Percentiles rank a stretch among this genome's conserved stretches.
Evolutionary conservation across 2,329 filamentous ascomycete species (phyloP).

Genomic region (Didymella arachidicola): DNA sequence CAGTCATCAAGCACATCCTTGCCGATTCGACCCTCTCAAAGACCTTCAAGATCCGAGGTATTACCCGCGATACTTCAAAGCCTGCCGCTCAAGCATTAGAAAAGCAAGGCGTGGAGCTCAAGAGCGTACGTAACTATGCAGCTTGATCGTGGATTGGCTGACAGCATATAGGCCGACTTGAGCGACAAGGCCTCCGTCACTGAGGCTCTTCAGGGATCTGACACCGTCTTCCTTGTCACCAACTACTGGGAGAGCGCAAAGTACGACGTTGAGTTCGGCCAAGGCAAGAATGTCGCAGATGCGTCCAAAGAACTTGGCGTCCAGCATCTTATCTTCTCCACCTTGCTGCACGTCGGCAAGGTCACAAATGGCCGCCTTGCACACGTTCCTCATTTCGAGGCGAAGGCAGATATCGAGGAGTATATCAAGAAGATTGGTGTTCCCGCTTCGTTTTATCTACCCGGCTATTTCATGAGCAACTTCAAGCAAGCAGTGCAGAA

Average conservation of each 20-base stretch:
- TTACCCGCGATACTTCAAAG: slow-evolving; percentile 56
- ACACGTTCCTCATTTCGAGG: slow-evolving; percentile 61
- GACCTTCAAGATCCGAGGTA: slow-evolving; percentile 59
- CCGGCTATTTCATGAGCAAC: slow-evolving; percentile 65
- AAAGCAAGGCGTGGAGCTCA: slow-evolving; percentile 31
- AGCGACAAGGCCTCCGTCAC: slow-evolving; percentile 51
- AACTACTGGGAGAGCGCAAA: slow-evolving; percentile 30
- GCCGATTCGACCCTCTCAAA: slow-evolving; percentile 55
- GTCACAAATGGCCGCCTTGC: slow-evolving; percentile 44
- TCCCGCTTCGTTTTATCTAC: slow-evolving; percentile 57
- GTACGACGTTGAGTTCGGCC: slow-evolving; percentile 25
- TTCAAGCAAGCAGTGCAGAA: slow-evolving; percentile 35
- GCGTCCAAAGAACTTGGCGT: slow-evolving; percentile 28
- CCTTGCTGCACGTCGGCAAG: slow-evolving; percentile 29
- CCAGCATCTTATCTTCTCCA: slow-evolving; percentile 34
- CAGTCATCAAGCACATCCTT: slow-evolving; percentile 57
- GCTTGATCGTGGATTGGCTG: slow-evolving; percentile 24
- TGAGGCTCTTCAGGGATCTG: slow-evolving; percentile 53
- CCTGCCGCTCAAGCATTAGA: slow-evolving; percentile 29
- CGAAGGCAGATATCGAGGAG: slow-evolving; percentile 62
- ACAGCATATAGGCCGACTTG: slow-evolving; percentile 53
- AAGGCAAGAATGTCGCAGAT: slow-evolving; percentile 35
- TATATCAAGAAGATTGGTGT: slow-evolving; percentile 58
- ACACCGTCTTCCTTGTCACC: slow-evolving; percentile 61
- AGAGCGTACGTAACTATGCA: slow-evolving; percentile 20